Evolutionary conservation across 1,284 basidiomycete genomes (phyloP), one percentile per base, ranked within the genome.

Genomic region (Ganoderma multipileum): DNA sequence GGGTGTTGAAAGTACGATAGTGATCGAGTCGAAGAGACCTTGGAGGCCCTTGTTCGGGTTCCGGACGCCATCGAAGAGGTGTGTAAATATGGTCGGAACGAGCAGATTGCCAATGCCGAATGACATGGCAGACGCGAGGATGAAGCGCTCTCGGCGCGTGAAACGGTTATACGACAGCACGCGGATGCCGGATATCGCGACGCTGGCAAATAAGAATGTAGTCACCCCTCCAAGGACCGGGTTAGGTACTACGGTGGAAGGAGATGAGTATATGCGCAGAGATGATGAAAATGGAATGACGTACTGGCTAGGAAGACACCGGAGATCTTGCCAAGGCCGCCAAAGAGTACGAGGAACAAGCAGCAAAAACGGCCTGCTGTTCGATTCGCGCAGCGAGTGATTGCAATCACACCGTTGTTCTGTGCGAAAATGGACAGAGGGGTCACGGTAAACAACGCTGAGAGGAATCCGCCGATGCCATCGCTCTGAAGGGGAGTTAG

Each of bases 191-290:
- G 91, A 92, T 6, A 74, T 73, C 14, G 77, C 76, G 30, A 79
- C 79, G 47, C 69, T 76, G 5, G 78, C 77, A 68, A 91, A 91
- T 61, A 93, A 82, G 81, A 93, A 94, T 2, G 93, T 94, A 16
- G 92, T 95, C 2, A 95, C 91, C 5, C 94, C 94, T 2, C 95
- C 95, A 0, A 96, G 85, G 11, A 96, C 92, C 0, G 93, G 83
- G 72, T 93, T 91, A 0, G 95, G 95, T 68, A 95, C 83, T 88
- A 55, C 66, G 72, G 73, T 61, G 72, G 23, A 52, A 26, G 44
- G 38, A 6, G 23, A 50, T 38, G 28, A 67, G 20, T 61, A 18
- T 52, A 58, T 63, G n/a, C n/a, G 44, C n/a, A 36, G 44, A 9
- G 18, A 7, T 1, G 4, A 41, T 38, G 61, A 20, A 59, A 41